A percentile compares a stretch with the other conserved stretches of the same genome.
These are phyloP conservation scores for Zasmidium angulare DNA, from an alignment of 2,329 filamentous ascomycete genomes.

Conservation along the genomic window DNA sequence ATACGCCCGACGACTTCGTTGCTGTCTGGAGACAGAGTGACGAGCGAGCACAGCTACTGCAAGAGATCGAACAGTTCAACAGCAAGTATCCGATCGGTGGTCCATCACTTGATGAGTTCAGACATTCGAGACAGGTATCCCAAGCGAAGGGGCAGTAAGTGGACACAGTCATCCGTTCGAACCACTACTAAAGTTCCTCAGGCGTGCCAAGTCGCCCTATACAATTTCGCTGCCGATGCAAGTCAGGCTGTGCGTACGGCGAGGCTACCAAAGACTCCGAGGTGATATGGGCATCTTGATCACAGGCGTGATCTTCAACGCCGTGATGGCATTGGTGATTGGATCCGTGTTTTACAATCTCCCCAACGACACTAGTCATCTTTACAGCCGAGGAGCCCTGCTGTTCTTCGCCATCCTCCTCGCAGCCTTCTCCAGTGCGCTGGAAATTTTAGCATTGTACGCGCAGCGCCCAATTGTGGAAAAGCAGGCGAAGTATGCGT, in stretches of 20 bases:
- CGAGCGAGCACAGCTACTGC: conserved; percentile 59
- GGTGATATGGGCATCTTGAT: conserved; percentile 73
- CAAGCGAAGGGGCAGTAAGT: not conserved
- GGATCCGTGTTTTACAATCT: conserved; percentile 77
- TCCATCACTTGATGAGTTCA: not conserved
- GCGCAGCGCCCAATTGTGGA: conserved; percentile 69
- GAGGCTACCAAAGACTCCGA: conserved; percentile 76
- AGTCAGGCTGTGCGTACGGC: conserved; percentile 65
- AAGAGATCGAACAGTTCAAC: conserved; percentile 52
- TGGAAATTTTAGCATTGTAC: conserved; percentile 65
- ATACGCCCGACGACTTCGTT: conserved; percentile 68
- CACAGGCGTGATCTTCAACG: conserved; percentile 76
- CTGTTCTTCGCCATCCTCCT: conserved; percentile 68
- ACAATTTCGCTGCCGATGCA: conserved; percentile 73
- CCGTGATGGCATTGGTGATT: conserved; percentile 72
- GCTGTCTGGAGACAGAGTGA: conserved; percentile 64
- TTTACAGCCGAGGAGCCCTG: conserved; percentile 62
- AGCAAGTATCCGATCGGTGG: conserved; percentile 57
- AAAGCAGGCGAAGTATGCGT: conserved; percentile 67
- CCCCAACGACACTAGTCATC: conserved; percentile 58
- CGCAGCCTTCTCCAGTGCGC: conserved; percentile 69
- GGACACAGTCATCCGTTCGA: conserved; percentile 58
- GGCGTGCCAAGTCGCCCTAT: conserved; percentile 67
- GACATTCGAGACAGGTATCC: not conserved
- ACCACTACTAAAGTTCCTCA: conserved; percentile 55